phyloP scores from a whole-genome alignment of 768 basidiomycete genomes.

The Lactarius sanguifluus region DNA sequence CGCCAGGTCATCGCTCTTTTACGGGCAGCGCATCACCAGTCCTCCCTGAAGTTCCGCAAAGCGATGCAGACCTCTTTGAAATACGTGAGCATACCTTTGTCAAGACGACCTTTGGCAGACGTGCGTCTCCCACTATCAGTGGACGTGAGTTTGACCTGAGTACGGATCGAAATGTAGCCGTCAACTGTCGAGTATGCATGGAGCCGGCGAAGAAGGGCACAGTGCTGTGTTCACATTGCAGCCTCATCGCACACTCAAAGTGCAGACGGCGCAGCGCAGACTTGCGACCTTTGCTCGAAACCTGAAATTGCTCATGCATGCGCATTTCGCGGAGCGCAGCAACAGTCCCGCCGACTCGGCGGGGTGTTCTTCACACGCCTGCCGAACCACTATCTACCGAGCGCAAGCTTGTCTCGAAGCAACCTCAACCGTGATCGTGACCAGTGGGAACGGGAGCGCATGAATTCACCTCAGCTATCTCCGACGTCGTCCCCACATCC shows the following conservation, averaged over 20 bases:
- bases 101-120: slow-evolving; percentile 89
- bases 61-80: slow-evolving; percentile 44
- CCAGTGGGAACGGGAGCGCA: slow-evolving; percentile 4
- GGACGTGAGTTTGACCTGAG: slow-evolving; percentile 2
- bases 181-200: slow-evolving; percentile 83
- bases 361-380: slow-evolving; percentile 54
- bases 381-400: slow-evolving; percentile 37
- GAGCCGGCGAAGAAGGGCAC: slow-evolving; percentile 78
- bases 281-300: slow-evolving; percentile 80
- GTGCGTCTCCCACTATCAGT: slow-evolving; percentile 48
- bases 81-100: slow-evolving; percentile 81
- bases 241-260: slow-evolving; percentile 81
- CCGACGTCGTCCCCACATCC: slow-evolving; percentile 23
- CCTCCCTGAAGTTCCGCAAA: slow-evolving; percentile 32
- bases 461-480: slow-evolving; percentile 10
- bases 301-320: slow-evolving; percentile 75
- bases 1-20: slow-evolving; percentile 20
- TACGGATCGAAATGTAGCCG: slow-evolving; percentile 50
- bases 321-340: slow-evolving; percentile 73
- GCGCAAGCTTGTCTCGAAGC: slow-evolving; percentile 22
- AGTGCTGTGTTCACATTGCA: slow-evolving; percentile 86
- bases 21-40: slow-evolving; percentile 4
- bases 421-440: slow-evolving; percentile 17
- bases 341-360: slow-evolving; percentile 56
- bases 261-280: slow-evolving; percentile 71